A percentile compares a stretch with the other conserved stretches of the same genome.
phyloP scores from a whole-genome alignment of 306 rosid species.

The Cercis canadensis region DNA sequence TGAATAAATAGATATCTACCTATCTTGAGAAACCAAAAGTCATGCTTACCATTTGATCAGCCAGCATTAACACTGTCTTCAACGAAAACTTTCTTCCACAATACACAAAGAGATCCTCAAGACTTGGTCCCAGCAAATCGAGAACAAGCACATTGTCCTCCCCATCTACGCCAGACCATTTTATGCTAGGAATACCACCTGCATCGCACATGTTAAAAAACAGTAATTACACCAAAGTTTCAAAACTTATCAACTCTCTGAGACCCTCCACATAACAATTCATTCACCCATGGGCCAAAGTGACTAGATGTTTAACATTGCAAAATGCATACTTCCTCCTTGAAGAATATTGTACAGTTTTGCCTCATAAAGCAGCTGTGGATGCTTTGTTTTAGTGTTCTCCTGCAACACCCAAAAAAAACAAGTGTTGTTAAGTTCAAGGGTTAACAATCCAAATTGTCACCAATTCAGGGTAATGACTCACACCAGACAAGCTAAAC shows the following conservation, averaged over 20 bases:
- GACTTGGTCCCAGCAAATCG: conserved; percentile 71
- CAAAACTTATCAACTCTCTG: background rate
- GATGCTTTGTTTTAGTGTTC: conserved; percentile 90
- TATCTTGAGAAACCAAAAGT: background rate
- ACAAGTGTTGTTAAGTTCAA: background rate
- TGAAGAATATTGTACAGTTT: conserved; percentile 85
- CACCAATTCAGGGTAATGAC: background rate
- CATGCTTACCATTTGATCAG: conserved; percentile 64
- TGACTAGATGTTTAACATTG: conserved; percentile 7
- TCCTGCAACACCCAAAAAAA: conserved; percentile 61
- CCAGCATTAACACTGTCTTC: conserved; percentile 63
- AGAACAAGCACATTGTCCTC: conserved; percentile 62
- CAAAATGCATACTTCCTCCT: conserved; percentile 89
- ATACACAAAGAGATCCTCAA: conserved; percentile 67
- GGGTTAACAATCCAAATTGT: background rate
- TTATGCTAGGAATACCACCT: conserved; percentile 64
- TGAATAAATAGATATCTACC: background rate
- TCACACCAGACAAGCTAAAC: conserved; percentile 8
- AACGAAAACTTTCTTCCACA: conserved; percentile 65
- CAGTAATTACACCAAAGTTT: background rate
- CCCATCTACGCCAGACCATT: conserved; percentile 62
- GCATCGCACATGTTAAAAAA: conserved; percentile 13
- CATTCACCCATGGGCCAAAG: background rate
- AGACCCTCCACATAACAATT: conserved; percentile 2
- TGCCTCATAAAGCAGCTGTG: conserved; percentile 92